Evolutionary conservation across 352 stramenopile species (phyloP), one percentile per base, ranked within the genome.

Genomic region (Phytophthora nicotianae): DNA sequence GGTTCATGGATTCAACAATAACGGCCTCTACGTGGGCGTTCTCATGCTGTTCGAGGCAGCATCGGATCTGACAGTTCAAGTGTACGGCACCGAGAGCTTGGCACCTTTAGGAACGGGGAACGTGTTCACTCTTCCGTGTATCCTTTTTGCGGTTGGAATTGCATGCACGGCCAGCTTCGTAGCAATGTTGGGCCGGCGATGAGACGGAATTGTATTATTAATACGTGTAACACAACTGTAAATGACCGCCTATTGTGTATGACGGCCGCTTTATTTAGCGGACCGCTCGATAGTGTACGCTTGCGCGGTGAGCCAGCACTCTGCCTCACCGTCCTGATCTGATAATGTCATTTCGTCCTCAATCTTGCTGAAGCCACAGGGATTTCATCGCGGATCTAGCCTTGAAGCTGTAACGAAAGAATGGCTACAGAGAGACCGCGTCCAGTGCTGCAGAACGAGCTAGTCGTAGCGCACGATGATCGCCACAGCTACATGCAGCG

Each of bases 1-100:
- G 4, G 53, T 68, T 21, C 72, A 86, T 20, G 72, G 78, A 49
- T 92, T 89, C 70, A 93, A 93, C 71, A 91, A 91, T 72, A 93
- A 93, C 46, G 84, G 84, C 2, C 69, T 93, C 19, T 93, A 91
- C 58, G 83, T 89, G 13, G 81, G 79, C 13, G 76, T 93, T 19
- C 71, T 93, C 24, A 84, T 75, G 68, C 79, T 88, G 17, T 93
- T 91, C 51, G 70, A 75, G 4, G 70, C 79, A 16, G 72, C 70
- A n/a, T 84, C 79, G 2, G 77, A 93, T 50, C 61, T 93, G 41
- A 86, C 82, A 19, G 81, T 90, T 32, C 81, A 90, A 57, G 62
- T 91, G 27, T 93, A 91, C 51, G 83, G 83, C 50, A 86, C 84
- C 1, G 77, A 88, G 35, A 76, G 75, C 16, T 83, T 91, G 50